Evolutionary conservation across 768 basidiomycete genomes (phyloP), one percentile per base, ranked within the genome.

Genomic region (Calvatia gigantea): DNA sequence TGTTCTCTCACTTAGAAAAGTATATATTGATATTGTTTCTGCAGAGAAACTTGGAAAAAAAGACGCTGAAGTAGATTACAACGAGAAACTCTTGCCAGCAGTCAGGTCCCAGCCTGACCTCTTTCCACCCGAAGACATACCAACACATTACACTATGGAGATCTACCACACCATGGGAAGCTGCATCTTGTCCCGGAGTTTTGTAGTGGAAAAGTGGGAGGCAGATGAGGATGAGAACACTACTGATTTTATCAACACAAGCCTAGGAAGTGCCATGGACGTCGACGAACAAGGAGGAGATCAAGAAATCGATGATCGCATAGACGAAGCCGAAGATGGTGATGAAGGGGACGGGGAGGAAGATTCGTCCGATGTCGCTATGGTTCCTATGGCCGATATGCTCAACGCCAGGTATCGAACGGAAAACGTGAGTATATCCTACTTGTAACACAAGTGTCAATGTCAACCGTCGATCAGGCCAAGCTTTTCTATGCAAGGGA

Each of bases 351-450:
- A 83, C 15, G 81, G 80, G 1, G 73, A 69, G 3, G 82, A 82
- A 17, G 80, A 84, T 56, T 72, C 81, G 5, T 76, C 79, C 8
- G 83, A 89, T 58, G 83, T 91, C 8, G 84, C 89, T 2, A 94
- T 98, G 94, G 89, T 98, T 3, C 95, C 96, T 0, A 85, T 98
- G 74, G 97, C 97, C 2, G 97, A 99, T 70, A 84, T 98, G 74
- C 74, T 99, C 46, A 99, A 99, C 64, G 97, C 96, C 9, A 81
- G 86, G 51, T 91, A 84, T 67, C 86, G 83, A 6, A 81, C 81
- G 35, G 89, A 94, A 67, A 98, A 98, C 60, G 94, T 93, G 63
- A 59, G 85, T 69, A 23, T 2, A 33, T 31, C 15, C 53, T 35
- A 6, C n/a, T 38, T 49, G 23, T n/a, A 29, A 11, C 28, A 4